Evolutionary conservation across 1,284 basidiomycete genomes (phyloP), one percentile per base, ranked within the genome.

Genomic region (Hemileia vastatrix): DNA sequence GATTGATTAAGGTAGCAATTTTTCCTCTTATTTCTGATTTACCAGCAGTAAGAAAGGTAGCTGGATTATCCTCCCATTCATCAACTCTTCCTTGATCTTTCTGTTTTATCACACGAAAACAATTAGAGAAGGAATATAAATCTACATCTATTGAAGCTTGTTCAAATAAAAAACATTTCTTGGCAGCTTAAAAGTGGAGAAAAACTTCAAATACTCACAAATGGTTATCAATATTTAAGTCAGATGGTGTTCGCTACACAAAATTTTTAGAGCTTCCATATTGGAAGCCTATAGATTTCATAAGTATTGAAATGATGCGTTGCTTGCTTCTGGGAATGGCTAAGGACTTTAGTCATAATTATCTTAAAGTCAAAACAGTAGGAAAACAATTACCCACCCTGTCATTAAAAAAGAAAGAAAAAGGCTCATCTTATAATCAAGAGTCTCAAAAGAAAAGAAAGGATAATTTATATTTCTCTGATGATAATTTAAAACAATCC

Each of bases 301-400:
- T 32, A 23, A 54, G 49, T 23, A 47, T 60, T 23, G 50, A 60
- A 13, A 52, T 60, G 5, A 60, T 60, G 57, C 57, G 53, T 21
- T 47, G 21, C 21, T 31, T 60, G 21, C 15, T 60, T 5, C 50
- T 60, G 6, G 57, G 57, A 2, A 45, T 50, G 31, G 15, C 53
- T 6, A 53, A 54, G 23, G 36, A 53, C 36, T 60, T 31, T n/a
- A 53, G 49, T n/a, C n/a, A n/a, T n/a, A n/a, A n/a, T n/a, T n/a
- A n/a, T n/a, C n/a, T n/a, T n/a, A n/a, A n/a, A n/a, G n/a, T n/a
- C n/a, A n/a, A n/a, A n/a, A n/a, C n/a, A n/a, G n/a, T n/a, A n/a
- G n/a, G n/a, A n/a, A n/a, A n/a, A n/a, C n/a, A n/a, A n/a, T n/a
- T n/a, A n/a, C n/a, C n/a, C n/a, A n/a, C n/a, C n/a, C n/a, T n/a